Evolutionary conservation across 306 rosid species (phyloP), one percentile per base, ranked within the genome.

Genomic region (Citrullus mucosospermus): DNA sequence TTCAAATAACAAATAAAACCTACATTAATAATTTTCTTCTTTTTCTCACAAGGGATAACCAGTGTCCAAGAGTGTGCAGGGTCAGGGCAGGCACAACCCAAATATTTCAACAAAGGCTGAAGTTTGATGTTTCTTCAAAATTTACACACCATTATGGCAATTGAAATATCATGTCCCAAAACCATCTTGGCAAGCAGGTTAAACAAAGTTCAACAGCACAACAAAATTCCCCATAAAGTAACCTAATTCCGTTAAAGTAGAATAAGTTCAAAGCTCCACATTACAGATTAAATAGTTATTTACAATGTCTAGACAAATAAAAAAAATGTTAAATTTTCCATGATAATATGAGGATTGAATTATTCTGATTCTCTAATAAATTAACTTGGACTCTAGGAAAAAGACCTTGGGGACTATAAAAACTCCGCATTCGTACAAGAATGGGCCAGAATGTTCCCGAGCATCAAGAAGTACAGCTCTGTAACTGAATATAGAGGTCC

Each of bases 331-430:
- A 34, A 48, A 66, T 9, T 44, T 70, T 70, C 18, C 57, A 22
- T 44, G 38, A 70, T 39, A 43, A 39, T 41, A 12, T 15, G 32
- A 46, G 17, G 41, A 22, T 13, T 70, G 58, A 46, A 46, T 46
- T 50, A 22, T 22, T 32, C 22, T 46, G 20, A 70, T 43, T 70
- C 18, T 70, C 22, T 6, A 70, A 70, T 70, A 70, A 46, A 70
- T 11, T 8, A 72, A 72, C 38, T 72, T 48, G 8, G 17, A 25
- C 18, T 41, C 36, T 9, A 68, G 34, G 75, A 43, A 68, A 68
- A 20, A 84, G 59, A 94, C 97, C 96, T 92, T 90, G 50, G 98
- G 98, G 83, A 94, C 98, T 78, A 94, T 87, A 89, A 94, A 92
- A 86, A 91, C 95, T 75, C 95, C 98, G 71, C 96, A 94, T 72